phyloP scores from a whole-genome alignment of 179 eudicot genomes.

The Silene coronaria region DNA sequence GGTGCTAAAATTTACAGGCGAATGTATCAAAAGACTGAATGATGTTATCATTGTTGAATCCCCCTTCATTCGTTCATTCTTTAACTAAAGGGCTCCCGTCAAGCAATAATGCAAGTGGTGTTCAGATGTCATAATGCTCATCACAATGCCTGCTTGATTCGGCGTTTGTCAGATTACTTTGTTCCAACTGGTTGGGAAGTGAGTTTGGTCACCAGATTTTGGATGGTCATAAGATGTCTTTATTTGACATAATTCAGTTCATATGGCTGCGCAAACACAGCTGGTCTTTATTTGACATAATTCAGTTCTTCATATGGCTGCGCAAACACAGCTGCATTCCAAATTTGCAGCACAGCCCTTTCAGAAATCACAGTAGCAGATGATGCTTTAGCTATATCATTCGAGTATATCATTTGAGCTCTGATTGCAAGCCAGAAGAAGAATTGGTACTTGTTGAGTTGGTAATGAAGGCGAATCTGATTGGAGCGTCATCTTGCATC shows the following conservation, averaged over 20 bases:
- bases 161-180: neutral
- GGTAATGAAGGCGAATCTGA: neutral
- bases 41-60: constrained; percentile 6
- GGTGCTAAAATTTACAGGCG: constrained; percentile 73
- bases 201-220: neutral
- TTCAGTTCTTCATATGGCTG: neutral
- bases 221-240: neutral
- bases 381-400: neutral
- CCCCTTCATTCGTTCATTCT: constrained; percentile 1
- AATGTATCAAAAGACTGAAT: constrained; percentile 55
- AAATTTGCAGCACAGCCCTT: neutral
- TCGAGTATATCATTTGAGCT: neutral
- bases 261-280: too few relatives aligned
- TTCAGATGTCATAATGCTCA: neutral
- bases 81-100: neutral
- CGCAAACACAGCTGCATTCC: neutral
- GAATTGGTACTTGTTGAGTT: neutral
- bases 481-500: neutral
- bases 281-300: neutral
- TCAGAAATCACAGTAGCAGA: neutral
- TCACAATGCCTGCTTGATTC: neutral
- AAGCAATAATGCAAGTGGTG: neutral
- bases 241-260: neutral
- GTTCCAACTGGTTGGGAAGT: constrained; percentile 9
- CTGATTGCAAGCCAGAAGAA: neutral